These are phyloP conservation scores for Pulveroboletus sp. DNA, from an alignment of 768 basidiomycete genomes.

Conservation along the genomic window DNA sequence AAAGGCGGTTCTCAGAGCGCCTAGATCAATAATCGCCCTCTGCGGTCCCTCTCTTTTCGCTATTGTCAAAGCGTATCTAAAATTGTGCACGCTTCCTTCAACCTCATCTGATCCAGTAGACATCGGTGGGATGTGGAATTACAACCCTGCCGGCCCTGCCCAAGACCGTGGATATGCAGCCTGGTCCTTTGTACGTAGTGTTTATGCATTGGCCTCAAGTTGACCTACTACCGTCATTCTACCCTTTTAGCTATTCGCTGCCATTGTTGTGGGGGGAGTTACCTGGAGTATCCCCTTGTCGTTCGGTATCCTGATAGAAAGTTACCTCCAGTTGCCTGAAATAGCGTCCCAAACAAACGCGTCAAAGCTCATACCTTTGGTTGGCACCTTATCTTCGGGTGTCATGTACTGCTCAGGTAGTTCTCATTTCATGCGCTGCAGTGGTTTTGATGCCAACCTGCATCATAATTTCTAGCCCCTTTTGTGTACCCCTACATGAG, in stretches of 20 bases:
- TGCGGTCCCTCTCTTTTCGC: too few relatives aligned
- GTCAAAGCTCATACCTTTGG: background rate
- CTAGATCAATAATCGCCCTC: too few relatives aligned
- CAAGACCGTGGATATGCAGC: background rate
- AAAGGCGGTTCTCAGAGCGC: too few relatives aligned
- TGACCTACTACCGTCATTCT: too few relatives aligned
- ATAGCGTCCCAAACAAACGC: conserved; percentile 2
- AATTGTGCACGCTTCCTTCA: too few relatives aligned
- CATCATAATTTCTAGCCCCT: background rate
- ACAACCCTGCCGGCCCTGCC: background rate
- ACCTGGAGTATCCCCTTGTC: conserved; percentile 3
- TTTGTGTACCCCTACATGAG: background rate
- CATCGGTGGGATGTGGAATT: background rate
- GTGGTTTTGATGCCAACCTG: background rate
- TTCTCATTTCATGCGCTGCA: background rate
- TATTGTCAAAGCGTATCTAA: too few relatives aligned
- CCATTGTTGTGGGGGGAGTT: background rate
- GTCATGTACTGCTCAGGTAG: background rate
- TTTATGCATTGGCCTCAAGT: too few relatives aligned
- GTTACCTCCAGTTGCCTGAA: background rate
- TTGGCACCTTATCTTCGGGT: background rate
- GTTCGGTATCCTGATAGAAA: background rate
- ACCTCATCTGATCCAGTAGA: too few relatives aligned
- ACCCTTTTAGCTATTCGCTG: background rate
- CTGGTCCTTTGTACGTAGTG: conserved; percentile 1